Base-by-base conservation (phyloP, 768 basidiomycete genomes). In the Boletus tylopilopsis region DNA sequence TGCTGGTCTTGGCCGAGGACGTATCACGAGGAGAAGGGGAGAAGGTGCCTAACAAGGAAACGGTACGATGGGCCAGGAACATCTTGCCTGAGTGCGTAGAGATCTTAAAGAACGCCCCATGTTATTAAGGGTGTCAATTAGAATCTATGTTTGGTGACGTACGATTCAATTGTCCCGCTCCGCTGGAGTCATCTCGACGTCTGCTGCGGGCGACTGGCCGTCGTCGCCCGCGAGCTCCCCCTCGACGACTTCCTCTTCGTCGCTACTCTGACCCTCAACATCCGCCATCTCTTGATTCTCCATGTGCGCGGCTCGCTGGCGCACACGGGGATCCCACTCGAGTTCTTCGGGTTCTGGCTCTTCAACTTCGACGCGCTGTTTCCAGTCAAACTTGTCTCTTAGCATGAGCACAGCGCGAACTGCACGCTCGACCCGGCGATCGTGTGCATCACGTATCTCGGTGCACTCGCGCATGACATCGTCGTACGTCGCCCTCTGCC, bases 311-410 rank as follows among this genome's bases (percentile, higher is more conserved):
- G 51, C 21, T 25, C 62, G 48, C 15, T 56, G 38, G 16, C 63
- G 71, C 11, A 71, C 25, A 35, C 80, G 71, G 5, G 84, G 82
- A 56, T 84, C 84, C 83, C 84, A 86, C 18, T 80, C 81, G 32
- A 87, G 68, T 54, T 89, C 88, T 56, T 89, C 86, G 4, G 85
- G 86, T 64, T 90, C 87, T 54, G 87, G 87, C 13, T 81, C 79
- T 59, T 85, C 83, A 12, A 90, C 87, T 52, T 80, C 82, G 19
- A 91, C 85, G n/a, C 90, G 75, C 56, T 82, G 79, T 63, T 83
- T 84, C 85, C 88, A 90, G 40, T 91, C 87, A 63, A 84, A 91
- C 65, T 81, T 85, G 48, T 92, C 90, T 50, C 78, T 71, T 8
- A 92, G 70, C 78, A 92, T 84, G 33, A 74, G 75, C 10, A 93